phyloP scores from a whole-genome alignment of 306 rosid species.

The Ormosia semicastrata region DNA sequence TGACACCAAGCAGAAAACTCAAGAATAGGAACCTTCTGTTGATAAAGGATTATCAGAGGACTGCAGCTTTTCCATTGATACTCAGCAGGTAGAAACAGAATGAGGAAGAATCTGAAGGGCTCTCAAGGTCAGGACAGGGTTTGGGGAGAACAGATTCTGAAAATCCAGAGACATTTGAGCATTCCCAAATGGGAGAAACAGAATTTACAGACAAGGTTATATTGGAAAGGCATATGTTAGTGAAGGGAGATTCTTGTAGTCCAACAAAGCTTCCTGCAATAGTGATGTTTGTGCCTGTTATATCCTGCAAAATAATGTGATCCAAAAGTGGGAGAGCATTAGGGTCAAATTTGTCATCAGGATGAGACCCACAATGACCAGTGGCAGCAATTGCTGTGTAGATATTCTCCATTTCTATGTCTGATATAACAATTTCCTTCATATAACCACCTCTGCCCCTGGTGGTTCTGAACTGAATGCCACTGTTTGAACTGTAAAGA shows the following conservation, averaged over 20 bases:
- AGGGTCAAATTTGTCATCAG: conserved; percentile 85
- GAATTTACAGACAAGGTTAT: conserved; percentile 57
- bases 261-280: conserved; percentile 79
- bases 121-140: conserved; percentile 67
- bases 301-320: conserved; percentile 59
- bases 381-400: conserved; percentile 61
- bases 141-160: conserved; percentile 71
- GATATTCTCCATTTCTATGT: conserved; percentile 55
- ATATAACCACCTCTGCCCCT: conserved; percentile 92
- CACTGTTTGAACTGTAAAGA: conserved; percentile 65
- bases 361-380: conserved; percentile 77
- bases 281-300: conserved; percentile 67
- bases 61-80: conserved; percentile 35
- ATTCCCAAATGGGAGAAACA: conserved; percentile 65
- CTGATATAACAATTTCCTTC: conserved; percentile 55
- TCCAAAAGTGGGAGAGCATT: conserved; percentile 73
- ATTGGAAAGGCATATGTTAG: conserved; percentile 72
- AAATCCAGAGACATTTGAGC: conserved; percentile 77
- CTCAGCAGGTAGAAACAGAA: conserved; percentile 43
- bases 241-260: conserved; percentile 83
- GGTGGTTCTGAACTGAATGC: conserved; percentile 72
- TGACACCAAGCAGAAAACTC: conserved; percentile 4
- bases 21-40: conserved; percentile 28
- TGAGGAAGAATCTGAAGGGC: conserved; percentile 48
- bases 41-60: conserved; percentile 38